Evolutionary conservation across 164 flowering plant species (phyloP).

Genomic region (Akebia trifoliata): DNA sequence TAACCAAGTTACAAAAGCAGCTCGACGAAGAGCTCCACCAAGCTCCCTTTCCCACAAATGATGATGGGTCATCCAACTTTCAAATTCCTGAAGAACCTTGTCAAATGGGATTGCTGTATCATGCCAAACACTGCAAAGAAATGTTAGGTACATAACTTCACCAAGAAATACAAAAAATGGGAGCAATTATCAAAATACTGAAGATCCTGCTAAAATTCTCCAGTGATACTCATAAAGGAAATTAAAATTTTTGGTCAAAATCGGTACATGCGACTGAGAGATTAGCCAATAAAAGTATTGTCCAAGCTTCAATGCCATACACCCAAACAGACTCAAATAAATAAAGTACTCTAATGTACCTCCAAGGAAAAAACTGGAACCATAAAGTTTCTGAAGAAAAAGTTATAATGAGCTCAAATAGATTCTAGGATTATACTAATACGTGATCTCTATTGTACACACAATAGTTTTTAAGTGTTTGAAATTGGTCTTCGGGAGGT

Average conservation of each 20-base stretch:
- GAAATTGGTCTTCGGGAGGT: background rate
- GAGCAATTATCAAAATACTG: no score
- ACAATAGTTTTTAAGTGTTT: background rate
- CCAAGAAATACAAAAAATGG: no score
- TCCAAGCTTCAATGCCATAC: background rate
- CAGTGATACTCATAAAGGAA: no score
- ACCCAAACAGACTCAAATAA: background rate
- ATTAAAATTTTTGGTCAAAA: no score
- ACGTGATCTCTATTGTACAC: background rate
- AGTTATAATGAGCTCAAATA: background rate
- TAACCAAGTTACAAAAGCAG: slow-evolving; percentile 98
- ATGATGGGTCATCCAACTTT: slow-evolving; percentile 66
- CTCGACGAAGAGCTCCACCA: slow-evolving; percentile 48
- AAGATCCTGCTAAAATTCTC: no score
- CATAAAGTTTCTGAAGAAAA: background rate
- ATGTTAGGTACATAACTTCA: slow-evolving; percentile 12
- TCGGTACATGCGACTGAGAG: no score
- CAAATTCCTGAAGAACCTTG: slow-evolving; percentile 76
- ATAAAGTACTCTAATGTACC: background rate
- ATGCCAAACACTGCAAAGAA: slow-evolving; percentile 86
- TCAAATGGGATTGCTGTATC: slow-evolving; percentile 81
- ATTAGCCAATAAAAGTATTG: background rate
- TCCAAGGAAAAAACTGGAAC: background rate
- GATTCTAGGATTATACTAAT: background rate
- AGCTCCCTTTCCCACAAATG: slow-evolving; percentile 49